phyloP scores from a whole-genome alignment of 1,284 basidiomycete genomes.

The Heliocybe sulcata region DNA sequence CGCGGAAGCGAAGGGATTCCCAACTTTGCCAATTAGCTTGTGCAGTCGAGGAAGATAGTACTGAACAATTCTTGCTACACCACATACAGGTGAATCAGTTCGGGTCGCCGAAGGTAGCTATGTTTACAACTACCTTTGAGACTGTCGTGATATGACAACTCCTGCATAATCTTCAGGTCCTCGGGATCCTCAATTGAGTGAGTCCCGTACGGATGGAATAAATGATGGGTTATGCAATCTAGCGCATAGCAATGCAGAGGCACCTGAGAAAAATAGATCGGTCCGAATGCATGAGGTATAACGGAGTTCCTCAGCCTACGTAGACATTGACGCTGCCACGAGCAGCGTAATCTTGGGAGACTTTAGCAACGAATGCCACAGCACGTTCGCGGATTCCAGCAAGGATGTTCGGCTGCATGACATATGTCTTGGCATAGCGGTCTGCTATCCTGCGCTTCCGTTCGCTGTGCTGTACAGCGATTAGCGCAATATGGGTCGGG shows the following conservation, averaged over 20 bases:
- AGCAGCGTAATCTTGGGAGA: constrained; percentile 9
- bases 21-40: constrained; percentile 4
- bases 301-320: constrained; percentile 5
- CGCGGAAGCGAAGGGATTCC: constrained; percentile 4
- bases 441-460: constrained; percentile 16
- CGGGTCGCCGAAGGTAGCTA: not conserved
- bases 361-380: constrained; percentile 9
- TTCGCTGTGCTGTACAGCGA: constrained; percentile 14
- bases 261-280: constrained; percentile 7
- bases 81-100: not conserved
- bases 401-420: constrained; percentile 13
- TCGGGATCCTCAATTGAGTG: constrained; percentile 11
- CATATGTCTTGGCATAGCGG: constrained; percentile 14
- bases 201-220: constrained; percentile 14
- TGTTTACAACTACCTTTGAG: constrained; percentile 7
- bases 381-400: constrained; percentile 13
- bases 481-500: not conserved
- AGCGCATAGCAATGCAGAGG: constrained; percentile 17
- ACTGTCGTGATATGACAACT: constrained; percentile 13
- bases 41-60: not conserved
- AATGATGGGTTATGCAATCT: constrained; percentile 15
- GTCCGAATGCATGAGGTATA: not conserved
- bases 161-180: constrained; percentile 14
- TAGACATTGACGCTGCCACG: constrained; percentile 13
- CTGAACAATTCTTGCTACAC: not conserved